Conservation (phyloP, 345 rosid species). For the Noccaea bulbosa region DNA sequence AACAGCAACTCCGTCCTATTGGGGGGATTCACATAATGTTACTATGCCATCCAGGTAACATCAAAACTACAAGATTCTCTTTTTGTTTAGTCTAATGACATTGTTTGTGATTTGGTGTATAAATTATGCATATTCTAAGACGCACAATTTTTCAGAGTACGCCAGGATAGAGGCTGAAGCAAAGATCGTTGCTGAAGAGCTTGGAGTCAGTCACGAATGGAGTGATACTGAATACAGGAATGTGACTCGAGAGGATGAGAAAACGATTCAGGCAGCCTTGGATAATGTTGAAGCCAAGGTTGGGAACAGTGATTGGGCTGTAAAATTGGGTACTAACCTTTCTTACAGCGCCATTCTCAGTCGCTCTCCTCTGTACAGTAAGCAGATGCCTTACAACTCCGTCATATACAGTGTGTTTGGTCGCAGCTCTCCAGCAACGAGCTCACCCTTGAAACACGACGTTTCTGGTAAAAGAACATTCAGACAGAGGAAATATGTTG, state of each 20-base stretch:
- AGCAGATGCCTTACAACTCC: conserved; percentile 95
- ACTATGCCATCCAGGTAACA: conserved; percentile 88
- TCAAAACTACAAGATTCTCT: not conserved
- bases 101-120: conserved; percentile 6
- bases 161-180: conserved; percentile 86
- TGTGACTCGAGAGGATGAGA: conserved; percentile 73
- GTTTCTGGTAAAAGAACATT: conserved; percentile 54
- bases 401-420: conserved; percentile 87
- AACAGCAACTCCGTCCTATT: conserved; percentile 71
- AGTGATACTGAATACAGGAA: conserved; percentile 59
- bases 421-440: conserved; percentile 56
- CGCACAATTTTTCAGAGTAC: conserved; percentile 64
- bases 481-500: conserved; percentile 81
- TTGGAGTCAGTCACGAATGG: conserved; percentile 65
- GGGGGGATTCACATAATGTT: conserved; percentile 84
- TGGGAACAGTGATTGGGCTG: conserved; percentile 93
- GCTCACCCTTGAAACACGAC: conserved; percentile 52
- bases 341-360: conserved; percentile 86
- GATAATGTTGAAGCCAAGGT: conserved; percentile 81
- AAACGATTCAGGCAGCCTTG: conserved; percentile 64
- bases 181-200: conserved; percentile 72
- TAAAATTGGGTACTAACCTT: conserved; percentile 85
- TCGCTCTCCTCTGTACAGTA: conserved; percentile 80
- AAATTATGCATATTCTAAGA: conserved; percentile 16
- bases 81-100: not conserved